Base-by-base conservation (phyloP, 2,329 filamentous ascomycete genomes). In the Scytalidium lignicola region DNA sequence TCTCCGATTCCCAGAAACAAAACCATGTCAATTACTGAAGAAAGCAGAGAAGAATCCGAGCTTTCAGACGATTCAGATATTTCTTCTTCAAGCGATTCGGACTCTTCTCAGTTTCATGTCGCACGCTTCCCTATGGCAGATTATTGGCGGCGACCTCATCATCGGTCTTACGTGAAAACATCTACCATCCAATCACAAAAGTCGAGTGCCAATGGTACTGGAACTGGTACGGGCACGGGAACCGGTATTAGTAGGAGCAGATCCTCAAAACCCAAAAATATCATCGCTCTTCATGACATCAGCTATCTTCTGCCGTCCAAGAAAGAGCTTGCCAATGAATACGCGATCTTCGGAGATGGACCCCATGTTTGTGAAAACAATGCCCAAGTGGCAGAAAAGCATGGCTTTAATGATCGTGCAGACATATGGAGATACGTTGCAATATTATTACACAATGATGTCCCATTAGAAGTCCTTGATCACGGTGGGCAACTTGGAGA, bases 281-380 rank as follows among this genome's bases (percentile, higher is more conserved):
- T 87, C 19, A 71, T 97, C 18, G 82, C 82, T 1, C 82, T 96
- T 37, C 78, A 91, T 60, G 77, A 89, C 53, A 65, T 95, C 21
- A 78, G 80, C 9, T 72, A 79, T 43, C 66, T 90, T 12, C 70
- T 96, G n/a, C 91, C 91, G 0, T 86, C 88, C 2, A 93, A 90
- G 65, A 78, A 78, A 51, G 76, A 82, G 48, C 78, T 96, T 53
- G 93, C 90, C 2, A 73, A 82, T 50, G 80, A 87, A 56, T 99
- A 97, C 67, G 79, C 78, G 20, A 86, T 96, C 13, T 91, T 93
- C 64, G 90, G 90, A 3, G 83, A 90, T 52, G 86, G 87, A 1
- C 79, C 83, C n/a, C 79, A 86, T 32, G 82, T 96, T 3, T 97
- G 92, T 66, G 75, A 80, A 41, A 86, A 95, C 60, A 99, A 99